A percentile compares a stretch with the other conserved stretches of the same genome.
These are phyloP conservation scores for Sporobolomyces pararoseus DNA, from an alignment of 768 basidiomycete genomes.

Conservation along the genomic window DNA sequence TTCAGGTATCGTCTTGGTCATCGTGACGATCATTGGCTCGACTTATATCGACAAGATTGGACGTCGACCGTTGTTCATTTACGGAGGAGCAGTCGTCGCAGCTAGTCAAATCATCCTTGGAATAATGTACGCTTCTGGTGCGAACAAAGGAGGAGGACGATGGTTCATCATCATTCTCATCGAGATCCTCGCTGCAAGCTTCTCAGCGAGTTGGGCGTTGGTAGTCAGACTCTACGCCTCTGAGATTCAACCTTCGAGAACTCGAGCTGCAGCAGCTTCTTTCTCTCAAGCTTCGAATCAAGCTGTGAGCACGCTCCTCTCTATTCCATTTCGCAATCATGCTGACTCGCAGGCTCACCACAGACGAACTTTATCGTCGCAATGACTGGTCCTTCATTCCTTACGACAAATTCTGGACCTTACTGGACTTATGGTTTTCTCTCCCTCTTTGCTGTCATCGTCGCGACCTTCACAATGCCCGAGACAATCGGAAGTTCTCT, in stretches of 20 bases:
- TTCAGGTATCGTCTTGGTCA: slow-evolving; percentile 53
- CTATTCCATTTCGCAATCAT: too few species aligned
- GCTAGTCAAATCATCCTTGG: slow-evolving; percentile 54
- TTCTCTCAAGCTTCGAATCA: slow-evolving; percentile 29
- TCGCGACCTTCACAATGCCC: slow-evolving; percentile 10
- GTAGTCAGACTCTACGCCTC: slow-evolving; percentile 46
- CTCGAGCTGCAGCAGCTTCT: slow-evolving; percentile 51
- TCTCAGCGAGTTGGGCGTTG: slow-evolving; percentile 54
- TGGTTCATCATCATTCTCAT: slow-evolving; percentile 37
- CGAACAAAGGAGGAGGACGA: slow-evolving; percentile 2
- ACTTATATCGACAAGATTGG: slow-evolving; percentile 44
- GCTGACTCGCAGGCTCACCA: neutral
- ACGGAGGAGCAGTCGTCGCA: slow-evolving; percentile 53
- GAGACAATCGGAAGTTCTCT: slow-evolving; percentile 23
- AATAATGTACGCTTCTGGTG: slow-evolving; percentile 51
- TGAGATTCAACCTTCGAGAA: slow-evolving; percentile 57
- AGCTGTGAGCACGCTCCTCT: neutral
- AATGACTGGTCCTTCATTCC: slow-evolving; percentile 19
- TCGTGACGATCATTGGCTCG: slow-evolving; percentile 16
- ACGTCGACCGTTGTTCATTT: slow-evolving; percentile 52
- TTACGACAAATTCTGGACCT: neutral
- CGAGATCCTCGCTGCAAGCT: slow-evolving; percentile 30
- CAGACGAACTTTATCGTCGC: slow-evolving; percentile 20
- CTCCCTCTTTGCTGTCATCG: slow-evolving; percentile 2
- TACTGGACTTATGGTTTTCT: slow-evolving; percentile 23